A percentile compares a stretch with the other conserved stretches of the same genome.
These are phyloP conservation scores for Irpex sp. DNA, from an alignment of 1,284 basidiomycete genomes.

Conservation along the genomic window DNA sequence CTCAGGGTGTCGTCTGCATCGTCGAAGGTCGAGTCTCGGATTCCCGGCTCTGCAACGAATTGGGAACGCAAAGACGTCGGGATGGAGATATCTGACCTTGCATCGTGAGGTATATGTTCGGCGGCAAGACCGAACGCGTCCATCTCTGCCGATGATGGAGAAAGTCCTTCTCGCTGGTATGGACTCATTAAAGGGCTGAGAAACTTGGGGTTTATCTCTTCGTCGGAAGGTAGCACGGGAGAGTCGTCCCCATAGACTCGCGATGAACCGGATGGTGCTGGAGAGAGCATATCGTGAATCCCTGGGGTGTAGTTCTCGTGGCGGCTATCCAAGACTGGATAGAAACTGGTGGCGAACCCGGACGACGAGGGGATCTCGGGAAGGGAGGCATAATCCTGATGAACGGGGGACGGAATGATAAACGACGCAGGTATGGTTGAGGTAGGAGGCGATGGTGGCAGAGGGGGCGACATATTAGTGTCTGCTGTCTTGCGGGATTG, in stretches of 20 bases:
- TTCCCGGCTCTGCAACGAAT: constrained; percentile 1
- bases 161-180: background rate
- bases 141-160: constrained; percentile 22
- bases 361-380: background rate
- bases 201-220: constrained; percentile 1
- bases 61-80: constrained; percentile 23
- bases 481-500: constrained; percentile 3
- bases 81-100: constrained; percentile 20
- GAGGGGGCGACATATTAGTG: background rate
- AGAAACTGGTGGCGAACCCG: constrained; percentile 14
- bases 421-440: background rate
- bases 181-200: background rate
- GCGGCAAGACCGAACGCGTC: constrained; percentile 27
- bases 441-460: background rate
- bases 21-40: background rate
- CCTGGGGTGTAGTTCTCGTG: constrained; percentile 3
- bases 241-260: constrained; percentile 19
- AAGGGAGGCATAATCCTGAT: background rate
- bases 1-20: background rate
- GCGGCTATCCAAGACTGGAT: constrained; percentile 10
- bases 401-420: background rate
- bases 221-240: constrained; percentile 22
- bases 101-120: constrained; percentile 14
- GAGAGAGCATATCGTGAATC: background rate
- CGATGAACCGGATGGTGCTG: constrained; percentile 11